Percentiles rank a stretch among this genome's conserved stretches.
Conservation (phyloP, 495 filamentous ascomycete genomes). For the Penicillium argentinense region DNA sequence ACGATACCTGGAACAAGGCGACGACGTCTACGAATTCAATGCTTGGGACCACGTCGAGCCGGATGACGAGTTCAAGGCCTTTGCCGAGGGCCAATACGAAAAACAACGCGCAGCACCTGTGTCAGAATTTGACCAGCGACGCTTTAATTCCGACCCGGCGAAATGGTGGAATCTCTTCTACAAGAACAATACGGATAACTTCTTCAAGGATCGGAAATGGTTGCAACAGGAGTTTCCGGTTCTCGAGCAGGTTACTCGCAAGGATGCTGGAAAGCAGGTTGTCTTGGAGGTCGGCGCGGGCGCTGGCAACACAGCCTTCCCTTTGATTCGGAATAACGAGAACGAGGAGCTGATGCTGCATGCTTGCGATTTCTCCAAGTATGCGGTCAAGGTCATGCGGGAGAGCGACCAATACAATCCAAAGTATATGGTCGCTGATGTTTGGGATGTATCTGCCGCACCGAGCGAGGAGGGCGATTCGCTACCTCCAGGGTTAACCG, state of each 20-base stretch:
- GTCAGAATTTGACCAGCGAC: conserved; percentile 78
- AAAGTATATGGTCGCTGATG: conserved; percentile 73
- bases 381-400: conserved; percentile 86
- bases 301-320: conserved; percentile 94
- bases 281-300: conserved; percentile 92
- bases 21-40: conserved; percentile 93
- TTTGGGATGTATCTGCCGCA: conserved; percentile 82
- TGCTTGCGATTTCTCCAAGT: conserved; percentile 91
- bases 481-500: conserved; percentile 72
- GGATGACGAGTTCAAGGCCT: conserved; percentile 78
- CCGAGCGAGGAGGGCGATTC: conserved; percentile 32
- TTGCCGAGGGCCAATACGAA: conserved; percentile 75
- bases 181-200: conserved; percentile 89
- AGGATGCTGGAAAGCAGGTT: conserved; percentile 57
- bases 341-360: conserved; percentile 78
- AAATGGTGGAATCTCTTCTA: conserved; percentile 99
- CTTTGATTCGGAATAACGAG: conserved; percentile 74
- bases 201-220: conserved; percentile 99
- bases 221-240: conserved; percentile 91
- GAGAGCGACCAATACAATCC: conserved; percentile 63
- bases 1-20: conserved; percentile 74
- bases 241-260: conserved; percentile 64
- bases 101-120: conserved; percentile 82
- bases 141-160: conserved; percentile 85
- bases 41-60: conserved; percentile 96